Evolutionary conservation across 352 stramenopile genomes (phyloP).

Genomic region (Globisporangium spinosum): DNA sequence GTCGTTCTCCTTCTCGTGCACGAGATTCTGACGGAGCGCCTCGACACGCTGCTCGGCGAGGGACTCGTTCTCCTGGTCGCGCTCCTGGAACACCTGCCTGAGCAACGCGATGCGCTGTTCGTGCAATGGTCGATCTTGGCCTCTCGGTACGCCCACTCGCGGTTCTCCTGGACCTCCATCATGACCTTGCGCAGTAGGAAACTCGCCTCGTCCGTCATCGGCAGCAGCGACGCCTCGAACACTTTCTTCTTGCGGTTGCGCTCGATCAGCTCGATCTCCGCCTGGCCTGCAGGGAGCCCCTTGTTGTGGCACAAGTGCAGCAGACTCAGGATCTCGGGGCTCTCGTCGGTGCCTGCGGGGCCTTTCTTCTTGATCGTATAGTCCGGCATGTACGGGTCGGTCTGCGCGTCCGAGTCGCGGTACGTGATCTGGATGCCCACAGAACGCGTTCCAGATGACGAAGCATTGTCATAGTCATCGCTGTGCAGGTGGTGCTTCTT

Average conservation of each 20-base stretch:
- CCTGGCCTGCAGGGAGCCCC: slow-evolving; percentile 74
- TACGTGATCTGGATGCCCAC: slow-evolving; percentile 90
- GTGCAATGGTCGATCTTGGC: slow-evolving; percentile 87
- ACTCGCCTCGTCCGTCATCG: slow-evolving; percentile 93
- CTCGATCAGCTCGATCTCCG: slow-evolving; percentile 91
- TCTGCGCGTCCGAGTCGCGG: slow-evolving; percentile 92
- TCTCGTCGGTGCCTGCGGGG: slow-evolving; percentile 18
- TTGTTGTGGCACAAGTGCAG: slow-evolving; percentile 56
- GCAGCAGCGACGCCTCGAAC: slow-evolving; percentile 86
- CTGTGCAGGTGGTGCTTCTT: slow-evolving; percentile 26
- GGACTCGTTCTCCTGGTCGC: slow-evolving; percentile 89
- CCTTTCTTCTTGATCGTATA: slow-evolving; percentile 75
- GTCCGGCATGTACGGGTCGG: slow-evolving; percentile 91
- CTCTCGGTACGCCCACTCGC: slow-evolving; percentile 86
- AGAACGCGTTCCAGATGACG: slow-evolving; percentile 46
- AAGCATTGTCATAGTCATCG: slow-evolving; percentile 21
- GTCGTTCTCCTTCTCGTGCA: slow-evolving; percentile 74
- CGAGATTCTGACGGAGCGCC: slow-evolving; percentile 69
- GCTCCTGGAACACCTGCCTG: slow-evolving; percentile 76
- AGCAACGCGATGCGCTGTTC: slow-evolving; percentile 77
- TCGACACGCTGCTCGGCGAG: slow-evolving; percentile 91
- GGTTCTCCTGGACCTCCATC: slow-evolving; percentile 91
- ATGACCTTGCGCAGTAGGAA: slow-evolving; percentile 89
- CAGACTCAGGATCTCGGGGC: slow-evolving; percentile 86
- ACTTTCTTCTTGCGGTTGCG: slow-evolving; percentile 80